Conservation (phyloP, 148 eudicot species). For the Silene uniflora region DNA sequence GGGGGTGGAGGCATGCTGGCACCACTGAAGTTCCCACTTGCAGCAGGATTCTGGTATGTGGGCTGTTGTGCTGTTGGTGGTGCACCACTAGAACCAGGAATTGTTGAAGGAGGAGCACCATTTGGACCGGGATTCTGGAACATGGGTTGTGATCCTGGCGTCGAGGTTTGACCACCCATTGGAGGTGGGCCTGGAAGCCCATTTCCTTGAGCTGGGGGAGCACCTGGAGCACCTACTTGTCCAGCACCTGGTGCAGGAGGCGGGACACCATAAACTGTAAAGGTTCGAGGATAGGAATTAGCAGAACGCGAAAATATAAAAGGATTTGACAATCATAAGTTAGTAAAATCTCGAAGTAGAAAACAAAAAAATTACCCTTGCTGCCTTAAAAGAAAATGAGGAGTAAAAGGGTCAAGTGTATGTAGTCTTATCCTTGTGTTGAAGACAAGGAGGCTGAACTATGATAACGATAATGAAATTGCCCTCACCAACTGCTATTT, state of each 20-base stretch:
- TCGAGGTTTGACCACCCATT: conserved; percentile 31
- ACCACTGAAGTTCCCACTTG: conserved; percentile 31
- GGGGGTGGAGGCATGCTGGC: conserved; percentile 28
- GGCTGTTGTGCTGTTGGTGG: conserved; percentile 31
- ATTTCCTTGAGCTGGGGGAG: conserved; percentile 45
- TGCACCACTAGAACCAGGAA: conserved; percentile 29
- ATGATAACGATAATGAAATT: too few species aligned
- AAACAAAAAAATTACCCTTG: too few species aligned
- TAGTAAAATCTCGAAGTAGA: background rate
- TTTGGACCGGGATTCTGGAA: conserved; percentile 24
- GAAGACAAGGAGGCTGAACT: too few species aligned
- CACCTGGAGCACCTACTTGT: conserved; percentile 50
- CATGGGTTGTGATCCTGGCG: conserved; percentile 28
- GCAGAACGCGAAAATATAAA: background rate
- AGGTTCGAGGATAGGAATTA: conserved; percentile 3
- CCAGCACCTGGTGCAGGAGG: conserved; percentile 38
- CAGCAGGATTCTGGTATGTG: conserved; percentile 29
- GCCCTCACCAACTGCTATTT: too few species aligned
- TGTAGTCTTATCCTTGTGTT: too few species aligned
- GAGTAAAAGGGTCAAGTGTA: too few species aligned
- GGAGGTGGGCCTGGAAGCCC: conserved; percentile 46
- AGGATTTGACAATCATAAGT: background rate
- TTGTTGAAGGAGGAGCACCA: conserved; percentile 23
- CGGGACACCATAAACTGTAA: conserved; percentile 45
- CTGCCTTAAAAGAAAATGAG: background rate